Percentiles rank a stretch among this genome's conserved stretches.
Conservation (phyloP, 352 stramenopile species). For the Phytophthora pinifolia region DNA sequence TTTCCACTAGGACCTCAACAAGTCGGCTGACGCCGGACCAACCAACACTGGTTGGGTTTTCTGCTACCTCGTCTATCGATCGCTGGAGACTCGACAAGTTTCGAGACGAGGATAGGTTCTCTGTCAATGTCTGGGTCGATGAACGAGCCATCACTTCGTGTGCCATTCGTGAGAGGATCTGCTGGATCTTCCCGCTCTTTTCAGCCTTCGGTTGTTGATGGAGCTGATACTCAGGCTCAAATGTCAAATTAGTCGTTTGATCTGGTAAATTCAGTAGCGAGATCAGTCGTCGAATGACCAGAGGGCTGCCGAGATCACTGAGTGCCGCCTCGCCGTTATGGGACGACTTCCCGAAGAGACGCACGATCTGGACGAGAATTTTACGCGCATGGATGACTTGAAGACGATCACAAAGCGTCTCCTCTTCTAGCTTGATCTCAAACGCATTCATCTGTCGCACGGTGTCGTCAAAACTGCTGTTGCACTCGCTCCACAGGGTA, state of each 20-base stretch:
- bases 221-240: constrained; percentile 14
- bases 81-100: constrained; percentile 56
- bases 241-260: constrained; percentile 3
- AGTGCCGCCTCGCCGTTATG: constrained; percentile 38
- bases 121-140: constrained; percentile 39
- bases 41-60: constrained; percentile 15
- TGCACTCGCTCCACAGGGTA: constrained; percentile 71
- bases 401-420: constrained; percentile 57
- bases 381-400: constrained; percentile 64
- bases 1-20: constrained; percentile 32
- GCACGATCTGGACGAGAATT: constrained; percentile 65
- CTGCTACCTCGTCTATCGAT: constrained; percentile 44
- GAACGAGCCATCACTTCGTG: constrained; percentile 45
- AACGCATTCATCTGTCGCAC: constrained; percentile 56
- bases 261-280: constrained; percentile 37
- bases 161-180: constrained; percentile 61
- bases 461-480: constrained; percentile 56
- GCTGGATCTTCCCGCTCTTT: constrained; percentile 48
- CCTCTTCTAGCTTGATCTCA: constrained; percentile 71
- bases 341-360: constrained; percentile 40
- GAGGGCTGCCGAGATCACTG: constrained; percentile 55
- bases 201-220: constrained; percentile 25
- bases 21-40: constrained; percentile 29
- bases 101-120: constrained; percentile 51
- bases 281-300: constrained; percentile 73